A percentile compares a stretch with the other conserved stretches of the same genome.
Conservation (phyloP, 1,139 yeast genomes). For the Sugiyamaella japonica region DNA sequence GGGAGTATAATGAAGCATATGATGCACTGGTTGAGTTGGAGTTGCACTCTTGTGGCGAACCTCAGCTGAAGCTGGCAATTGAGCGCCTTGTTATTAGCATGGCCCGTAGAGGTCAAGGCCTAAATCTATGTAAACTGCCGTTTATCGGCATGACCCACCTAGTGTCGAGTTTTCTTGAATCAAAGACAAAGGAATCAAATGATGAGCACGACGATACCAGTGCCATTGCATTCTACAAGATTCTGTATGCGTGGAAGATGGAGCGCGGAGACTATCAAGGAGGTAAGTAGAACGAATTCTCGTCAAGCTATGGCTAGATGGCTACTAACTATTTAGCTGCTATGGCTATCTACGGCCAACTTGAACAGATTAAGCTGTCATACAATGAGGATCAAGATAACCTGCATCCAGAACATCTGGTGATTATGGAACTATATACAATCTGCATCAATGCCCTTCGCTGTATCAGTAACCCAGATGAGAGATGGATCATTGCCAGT, state of each 20-base stretch:
- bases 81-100: conserved; percentile 29
- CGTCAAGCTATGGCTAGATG: too few relatives aligned
- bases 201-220: conserved; percentile 16
- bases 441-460: conserved; percentile 35
- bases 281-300: too few relatives aligned
- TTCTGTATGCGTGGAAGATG: conserved; percentile 39
- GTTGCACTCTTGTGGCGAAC: conserved; percentile 17
- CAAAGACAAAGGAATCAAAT: conserved; percentile 19
- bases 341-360: conserved; percentile 29
- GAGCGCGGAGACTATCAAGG: conserved; percentile 38
- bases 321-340: conserved; percentile 28
- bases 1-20: conserved; percentile 37
- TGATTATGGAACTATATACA: conserved; percentile 20
- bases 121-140: conserved; percentile 34
- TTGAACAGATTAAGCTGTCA: conserved; percentile 23
- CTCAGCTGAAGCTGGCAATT: conserved; percentile 20
- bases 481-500: conserved; percentile 37
- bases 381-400: conserved; percentile 9
- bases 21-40: conserved; percentile 35
- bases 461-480: conserved; percentile 30
- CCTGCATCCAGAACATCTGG: conserved; percentile 17
- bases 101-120: conserved; percentile 29
- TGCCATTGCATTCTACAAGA: conserved; percentile 29
- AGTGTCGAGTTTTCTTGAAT: conserved; percentile 30
- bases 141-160: conserved; percentile 36